Evolutionary conservation across 1,284 basidiomycete genomes (phyloP), one percentile per base, ranked within the genome.

Genomic region (Malassezia pachydermatis): DNA sequence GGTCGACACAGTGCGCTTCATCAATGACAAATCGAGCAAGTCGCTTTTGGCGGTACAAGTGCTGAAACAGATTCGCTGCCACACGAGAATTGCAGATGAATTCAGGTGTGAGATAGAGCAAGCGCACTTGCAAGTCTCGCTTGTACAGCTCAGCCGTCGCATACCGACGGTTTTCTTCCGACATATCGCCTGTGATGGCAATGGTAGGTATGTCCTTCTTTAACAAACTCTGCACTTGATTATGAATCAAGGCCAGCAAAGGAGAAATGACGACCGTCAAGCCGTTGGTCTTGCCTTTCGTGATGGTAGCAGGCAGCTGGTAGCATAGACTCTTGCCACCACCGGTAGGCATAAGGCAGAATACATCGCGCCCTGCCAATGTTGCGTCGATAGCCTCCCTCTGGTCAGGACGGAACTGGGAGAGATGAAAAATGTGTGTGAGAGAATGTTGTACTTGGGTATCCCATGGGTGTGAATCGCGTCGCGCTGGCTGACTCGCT

Each of bases 321-420:
- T 81, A 79, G 33, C 75, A 77, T 20, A 79, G 58, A 69, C 76
- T 75, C 75, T 96, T 96, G 0, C 90, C 92, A 5, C 90, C 92
- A 23, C 92, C 92, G 0, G 92, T 98, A 0, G 94, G 92, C 82
- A 96, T 92, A 5, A 98, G 78, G 16, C 95, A 86, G 60, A 96
- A 89, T 11, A 89, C 87, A 65, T 98, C 90, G 40, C 77, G 78
- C 2, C 84, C 88, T 0, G 77, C 76, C 70, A 98, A 76, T 0
- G 85, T 83, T 3, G 83, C 83, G 41, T 81, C 79, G 61, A 96
- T 86, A 0, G 86, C 88, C 63, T 87, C 83, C 30, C 87, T 78
- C 71, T 96, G 94, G 69, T 95, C 86, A 4, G 73, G 74, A 13
- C 90, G 81, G 72, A 96, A 96, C 0, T 67, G 64, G 0, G 77